Percentiles rank a stretch among this genome's conserved stretches.
These are phyloP conservation scores for Boletus reticulatus DNA, from an alignment of 768 basidiomycete genomes.

Conservation along the genomic window DNA sequence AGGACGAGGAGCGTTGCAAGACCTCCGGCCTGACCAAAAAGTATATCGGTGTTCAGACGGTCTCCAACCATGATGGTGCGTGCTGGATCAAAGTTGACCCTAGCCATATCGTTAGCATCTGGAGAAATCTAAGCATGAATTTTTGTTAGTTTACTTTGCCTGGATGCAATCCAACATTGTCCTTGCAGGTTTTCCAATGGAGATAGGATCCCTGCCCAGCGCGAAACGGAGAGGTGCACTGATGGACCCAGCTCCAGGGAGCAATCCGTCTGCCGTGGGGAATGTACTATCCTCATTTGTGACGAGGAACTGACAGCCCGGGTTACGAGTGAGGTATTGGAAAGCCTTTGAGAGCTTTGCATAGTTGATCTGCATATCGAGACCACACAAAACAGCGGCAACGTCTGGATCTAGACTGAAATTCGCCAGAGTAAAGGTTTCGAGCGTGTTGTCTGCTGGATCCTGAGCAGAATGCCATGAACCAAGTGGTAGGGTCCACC, in stretches of 20 bases:
- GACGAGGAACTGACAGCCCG: slow-evolving; percentile 78
- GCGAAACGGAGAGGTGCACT: slow-evolving; percentile 80
- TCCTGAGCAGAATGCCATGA: slow-evolving; percentile 49
- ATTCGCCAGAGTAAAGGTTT: slow-evolving; percentile 60
- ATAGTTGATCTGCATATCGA: slow-evolving; percentile 87
- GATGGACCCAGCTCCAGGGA: slow-evolving; percentile 85
- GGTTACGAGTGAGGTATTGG: slow-evolving; percentile 81
- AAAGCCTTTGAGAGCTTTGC: slow-evolving; percentile 93
- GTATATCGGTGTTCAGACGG: slow-evolving; percentile 92
- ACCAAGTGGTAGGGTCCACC: not conserved
- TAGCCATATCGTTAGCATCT: slow-evolving; percentile 31
- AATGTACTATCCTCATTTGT: slow-evolving; percentile 95
- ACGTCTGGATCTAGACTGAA: slow-evolving; percentile 78
- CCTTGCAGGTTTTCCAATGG: slow-evolving; percentile 87
- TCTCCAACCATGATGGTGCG: slow-evolving; percentile 96
- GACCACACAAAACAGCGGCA: slow-evolving; percentile 92
- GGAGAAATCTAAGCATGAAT: not conserved
- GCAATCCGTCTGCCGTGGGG: slow-evolving; percentile 66
- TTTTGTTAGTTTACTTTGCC: slow-evolving; percentile 48
- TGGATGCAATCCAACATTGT: slow-evolving; percentile 94
- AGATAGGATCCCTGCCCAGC: slow-evolving; percentile 64
- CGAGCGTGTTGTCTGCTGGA: slow-evolving; percentile 77
- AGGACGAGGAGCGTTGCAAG: slow-evolving; percentile 87
- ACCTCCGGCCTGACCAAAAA: slow-evolving; percentile 87
- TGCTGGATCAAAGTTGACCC: slow-evolving; percentile 82